Conservation (phyloP, 495 filamentous ascomycete species). For the Recurvomyces mirabilis region DNA sequence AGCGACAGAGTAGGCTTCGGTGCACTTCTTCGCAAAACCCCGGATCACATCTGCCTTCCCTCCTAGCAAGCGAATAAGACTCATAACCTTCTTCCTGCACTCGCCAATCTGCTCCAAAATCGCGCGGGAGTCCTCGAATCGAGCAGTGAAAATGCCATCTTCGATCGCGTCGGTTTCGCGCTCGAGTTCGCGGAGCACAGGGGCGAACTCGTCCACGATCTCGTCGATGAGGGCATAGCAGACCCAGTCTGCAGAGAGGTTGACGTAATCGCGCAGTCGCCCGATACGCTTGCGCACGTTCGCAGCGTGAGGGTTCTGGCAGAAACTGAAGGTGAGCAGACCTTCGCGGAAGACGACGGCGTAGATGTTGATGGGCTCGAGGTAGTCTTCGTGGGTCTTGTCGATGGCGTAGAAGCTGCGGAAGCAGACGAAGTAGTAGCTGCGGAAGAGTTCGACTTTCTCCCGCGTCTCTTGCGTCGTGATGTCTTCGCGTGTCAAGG, state of each 20-base stretch:
- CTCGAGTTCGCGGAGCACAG: conserved; percentile 77
- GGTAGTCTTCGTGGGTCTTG: conserved; percentile 59
- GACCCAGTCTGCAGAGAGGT: conserved; percentile 91
- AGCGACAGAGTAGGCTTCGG: conserved; percentile 87
- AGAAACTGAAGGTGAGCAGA: conserved; percentile 85
- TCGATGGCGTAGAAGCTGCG: conserved; percentile 80
- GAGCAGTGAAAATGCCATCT: conserved; percentile 84
- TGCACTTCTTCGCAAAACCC: conserved; percentile 96
- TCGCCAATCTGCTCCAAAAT: conserved; percentile 83
- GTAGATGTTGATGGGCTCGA: conserved; percentile 90
- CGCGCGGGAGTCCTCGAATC: conserved; percentile 71
- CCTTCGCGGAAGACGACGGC: conserved; percentile 95
- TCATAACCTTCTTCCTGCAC: conserved; percentile 89
- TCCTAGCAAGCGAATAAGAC: conserved; percentile 78
- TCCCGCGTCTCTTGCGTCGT: conserved; percentile 86
- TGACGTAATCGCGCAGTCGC: conserved; percentile 83
- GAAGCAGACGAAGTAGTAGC: conserved; percentile 97
- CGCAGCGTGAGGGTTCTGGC: conserved; percentile 66
- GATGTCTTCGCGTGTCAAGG: conserved; percentile 89
- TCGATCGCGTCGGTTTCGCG: conserved; percentile 84
- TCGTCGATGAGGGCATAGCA: conserved; percentile 98
- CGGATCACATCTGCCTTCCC: conserved; percentile 96
- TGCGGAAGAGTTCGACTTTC: conserved; percentile 94
- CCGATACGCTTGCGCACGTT: conserved; percentile 88
- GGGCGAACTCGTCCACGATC: conserved; percentile 91